Evolutionary conservation across 352 stramenopile genomes (phyloP), one percentile per base, ranked within the genome.

Genomic region (Pythium rhizo-oryzae): DNA sequence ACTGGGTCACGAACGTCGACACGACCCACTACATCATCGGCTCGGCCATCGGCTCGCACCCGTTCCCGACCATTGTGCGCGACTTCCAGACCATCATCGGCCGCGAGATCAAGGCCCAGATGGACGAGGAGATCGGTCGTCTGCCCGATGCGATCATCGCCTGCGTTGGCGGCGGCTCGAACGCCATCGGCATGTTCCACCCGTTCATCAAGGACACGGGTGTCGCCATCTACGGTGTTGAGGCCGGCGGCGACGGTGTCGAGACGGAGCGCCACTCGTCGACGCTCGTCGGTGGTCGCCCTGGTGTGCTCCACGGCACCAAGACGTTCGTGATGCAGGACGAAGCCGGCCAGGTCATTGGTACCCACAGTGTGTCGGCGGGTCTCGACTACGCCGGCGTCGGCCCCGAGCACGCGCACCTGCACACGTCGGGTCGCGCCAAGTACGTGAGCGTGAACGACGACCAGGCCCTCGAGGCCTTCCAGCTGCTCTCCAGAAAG

Each of bases 141-240:
- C 82, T 99, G 8, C 97, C 97, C 0, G 96, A 99, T 76, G 92
- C 96, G 25, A 94, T 99, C 53, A 87, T 99, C 35, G 97, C 97
- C 0, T 99, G 97, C 74, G 97, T 99, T n/a, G 97, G 97, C 21
- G 97, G 97, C 60, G 97, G 97, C 54, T 99, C 92, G 50, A 99
- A 99, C 76, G 97, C 97, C n/a, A 99, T 99, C 61, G 97, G 97
- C 60, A 98, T 98, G 78, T 99, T 99, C 79, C 85, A 99, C 77
- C 93, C 96, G 25, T 99, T 99, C 68, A 76, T 98, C 13, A 85
- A 98, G 53, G 94, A 99, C 74, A 76, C 87, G n/a, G 74, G 71
- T n/a, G 97, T 99, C 13, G 88, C 75, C 24, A 92, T 99, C 60
- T 96, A 99, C 67, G 97, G 97, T 33, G 97, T 98, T 8, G 97